Base-by-base conservation (phyloP, 345 rosid genomes). In the Aquilaria yunnanensis region DNA sequence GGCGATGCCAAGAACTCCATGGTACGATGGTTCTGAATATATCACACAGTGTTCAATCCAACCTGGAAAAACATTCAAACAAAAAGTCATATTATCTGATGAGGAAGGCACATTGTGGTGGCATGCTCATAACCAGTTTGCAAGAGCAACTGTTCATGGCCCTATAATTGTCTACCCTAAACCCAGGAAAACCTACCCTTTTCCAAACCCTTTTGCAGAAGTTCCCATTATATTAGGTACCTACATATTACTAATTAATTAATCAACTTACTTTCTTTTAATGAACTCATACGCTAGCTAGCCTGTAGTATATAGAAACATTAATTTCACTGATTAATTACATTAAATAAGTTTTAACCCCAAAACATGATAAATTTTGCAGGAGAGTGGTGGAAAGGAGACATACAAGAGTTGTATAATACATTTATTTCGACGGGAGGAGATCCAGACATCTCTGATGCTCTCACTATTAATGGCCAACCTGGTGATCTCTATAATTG, bases 101-200 rank as follows among this genome's bases (percentile, higher is more conserved):
- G 80, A 80, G 34, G 77, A 69, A 64, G 87, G 87, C 32, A 82
- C 87, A 14, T 67, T 82, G 0, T 79, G 86, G 83, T 81, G 86
- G 86, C 83, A 81, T 34, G 86, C 86, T 5, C 74, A 77, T 12
- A 80, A 77, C 23, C 79, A 77, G 31, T 80, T 80, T 81, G 31
- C 74, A 1, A 51, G 85, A n/a, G 75, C 74, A 9, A 77, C 75
- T 0, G 80, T 80, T 6, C 69, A 80, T 41, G 82, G 85, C 1
- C 72, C 85, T 14, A 63, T 75, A 32, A 55, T 75, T 29, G 56
- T 75, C 14, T 56, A 41, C 0, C 79, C 79, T 1, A 29, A 51
- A 11, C 30, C 32, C 5, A 75, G 76, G 10, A 49, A 56, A 2
- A 37, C 55, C 32, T 70, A 69, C 31, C 80, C 77, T 33, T 77